These are phyloP conservation scores for Helichrysum umbraculigerum DNA, from an alignment of 129 eudicot genomes.

Conservation along the genomic window DNA sequence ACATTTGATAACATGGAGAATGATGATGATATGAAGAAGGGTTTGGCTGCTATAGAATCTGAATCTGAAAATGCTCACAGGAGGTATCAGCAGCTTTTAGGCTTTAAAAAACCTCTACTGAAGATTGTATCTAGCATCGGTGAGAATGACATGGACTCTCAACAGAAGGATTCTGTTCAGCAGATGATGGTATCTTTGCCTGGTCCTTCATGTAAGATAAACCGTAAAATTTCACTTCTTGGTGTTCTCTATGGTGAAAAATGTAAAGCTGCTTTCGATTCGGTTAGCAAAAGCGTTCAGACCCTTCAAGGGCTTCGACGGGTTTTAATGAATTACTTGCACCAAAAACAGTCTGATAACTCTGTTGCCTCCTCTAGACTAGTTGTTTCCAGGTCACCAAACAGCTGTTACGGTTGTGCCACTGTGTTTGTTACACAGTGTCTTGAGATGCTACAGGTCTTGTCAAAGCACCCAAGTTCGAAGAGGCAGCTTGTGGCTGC, in stretches of 20 bases:
- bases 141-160: slow-evolving; percentile 98
- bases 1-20: slow-evolving; percentile 98
- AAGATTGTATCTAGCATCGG: slow-evolving; percentile 99
- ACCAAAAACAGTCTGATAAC: slow-evolving; percentile 71
- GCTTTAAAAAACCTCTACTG: slow-evolving; percentile 90
- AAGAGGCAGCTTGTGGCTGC: slow-evolving; percentile 88
- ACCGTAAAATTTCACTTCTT: slow-evolving; percentile 95
- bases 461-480: slow-evolving; percentile 80
- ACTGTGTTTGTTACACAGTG: slow-evolving; percentile 91
- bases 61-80: slow-evolving; percentile 99
- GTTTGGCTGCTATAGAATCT: slow-evolving; percentile 93
- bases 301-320: slow-evolving; percentile 99
- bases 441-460: slow-evolving; percentile 88
- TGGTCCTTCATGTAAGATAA: slow-evolving; percentile 97
- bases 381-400: slow-evolving; percentile 82
- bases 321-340: slow-evolving; percentile 93
- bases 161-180: slow-evolving; percentile 99
- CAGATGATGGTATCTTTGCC: slow-evolving; percentile 99
- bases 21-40: slow-evolving; percentile 98
- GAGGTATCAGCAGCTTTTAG: slow-evolving; percentile 95
- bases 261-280: slow-evolving; percentile 99
- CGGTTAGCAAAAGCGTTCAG: slow-evolving; percentile 99
- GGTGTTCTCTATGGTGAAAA: slow-evolving; percentile 99
- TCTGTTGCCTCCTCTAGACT: slow-evolving; percentile 72
- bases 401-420: slow-evolving; percentile 98